Percentiles rank a stretch among this genome's conserved stretches.
Evolutionary conservation across 495 filamentous ascomycete species (phyloP).

Genomic region (Aspergillus nidulans): DNA sequence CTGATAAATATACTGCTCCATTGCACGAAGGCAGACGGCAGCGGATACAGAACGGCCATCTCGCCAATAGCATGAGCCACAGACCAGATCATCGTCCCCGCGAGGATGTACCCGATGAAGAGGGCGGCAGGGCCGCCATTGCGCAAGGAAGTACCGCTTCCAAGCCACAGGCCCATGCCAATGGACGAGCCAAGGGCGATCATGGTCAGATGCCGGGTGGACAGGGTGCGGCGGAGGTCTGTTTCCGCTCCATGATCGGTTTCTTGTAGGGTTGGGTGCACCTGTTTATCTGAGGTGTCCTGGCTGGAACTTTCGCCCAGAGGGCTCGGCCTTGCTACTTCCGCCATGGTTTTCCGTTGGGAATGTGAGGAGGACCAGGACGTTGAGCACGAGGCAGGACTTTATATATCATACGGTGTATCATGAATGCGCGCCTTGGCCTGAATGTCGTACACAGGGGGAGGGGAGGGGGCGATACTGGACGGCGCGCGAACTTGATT

Average conservation of each 20-base stretch:
- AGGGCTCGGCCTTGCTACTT: not conserved
- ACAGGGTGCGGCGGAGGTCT: constrained; percentile 24
- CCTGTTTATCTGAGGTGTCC: constrained; percentile 6
- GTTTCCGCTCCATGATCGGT: constrained; percentile 23
- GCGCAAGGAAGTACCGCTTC: constrained; percentile 20
- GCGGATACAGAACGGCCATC: constrained; percentile 49
- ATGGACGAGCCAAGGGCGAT: constrained; percentile 31
- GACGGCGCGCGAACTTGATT: not conserved
- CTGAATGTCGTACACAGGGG: not conserved
- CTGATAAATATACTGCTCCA: constrained; percentile 46
- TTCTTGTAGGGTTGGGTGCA: not conserved
- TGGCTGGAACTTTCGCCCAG: constrained; percentile 4
- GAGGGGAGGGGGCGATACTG: not conserved
- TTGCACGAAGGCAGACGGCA: constrained; percentile 49
- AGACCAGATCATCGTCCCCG: constrained; percentile 31
- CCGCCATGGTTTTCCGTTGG: no score
- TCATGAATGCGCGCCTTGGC: not conserved
- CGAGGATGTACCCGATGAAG: constrained; percentile 47
- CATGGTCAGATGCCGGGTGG: constrained; percentile 31
- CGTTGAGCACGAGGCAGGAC: no score
- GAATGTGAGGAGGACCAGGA: no score
- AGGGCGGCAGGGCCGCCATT: constrained; percentile 28
- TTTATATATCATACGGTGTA: not conserved
- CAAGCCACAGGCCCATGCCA: constrained; percentile 28
- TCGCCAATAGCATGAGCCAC: constrained; percentile 41